A percentile compares a stretch with the other conserved stretches of the same genome.
phyloP scores from a whole-genome alignment of 176 grass and related monocot genomes.

The Rhynchospora pubera region DNA sequence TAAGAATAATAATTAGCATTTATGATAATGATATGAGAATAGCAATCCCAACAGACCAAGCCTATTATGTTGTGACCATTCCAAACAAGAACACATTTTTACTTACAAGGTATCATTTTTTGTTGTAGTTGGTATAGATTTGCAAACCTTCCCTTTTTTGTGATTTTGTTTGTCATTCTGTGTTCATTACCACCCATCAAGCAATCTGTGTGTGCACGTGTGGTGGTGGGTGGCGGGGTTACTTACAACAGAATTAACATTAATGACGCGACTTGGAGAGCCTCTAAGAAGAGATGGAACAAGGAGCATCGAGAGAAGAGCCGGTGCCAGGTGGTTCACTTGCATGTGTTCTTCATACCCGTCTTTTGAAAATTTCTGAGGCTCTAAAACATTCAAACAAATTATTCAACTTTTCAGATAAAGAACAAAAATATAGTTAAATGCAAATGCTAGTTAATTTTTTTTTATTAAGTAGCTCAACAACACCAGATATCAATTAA shows the following conservation, averaged over 20 bases:
- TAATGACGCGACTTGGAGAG: constrained; percentile 91
- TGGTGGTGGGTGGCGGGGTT: background rate
- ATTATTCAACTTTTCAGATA: background rate
- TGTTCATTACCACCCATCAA: background rate
- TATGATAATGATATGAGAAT: background rate
- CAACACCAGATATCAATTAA: background rate
- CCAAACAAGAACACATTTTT: background rate
- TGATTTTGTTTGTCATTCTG: background rate
- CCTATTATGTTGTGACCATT: background rate
- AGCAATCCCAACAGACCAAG: background rate
- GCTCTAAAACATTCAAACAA: constrained; percentile 32
- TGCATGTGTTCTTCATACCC: constrained; percentile 95
- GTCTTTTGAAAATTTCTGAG: constrained; percentile 84
- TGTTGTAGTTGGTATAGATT: background rate
- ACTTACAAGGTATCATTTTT: background rate
- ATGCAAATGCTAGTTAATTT: background rate
- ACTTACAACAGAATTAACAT: constrained; percentile 93
- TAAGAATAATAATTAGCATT: background rate
- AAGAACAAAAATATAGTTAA: background rate
- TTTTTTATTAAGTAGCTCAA: background rate
- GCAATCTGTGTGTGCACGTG: background rate
- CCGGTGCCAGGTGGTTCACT: constrained; percentile 96
- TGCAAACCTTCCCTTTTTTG: too few species aligned
- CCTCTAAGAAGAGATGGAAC: constrained; percentile 92
- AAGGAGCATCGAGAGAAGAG: constrained; percentile 75